Evolutionary conservation across 2,329 filamentous ascomycete genomes (phyloP).

Genomic region (Pseudogymnoascus sp.): DNA sequence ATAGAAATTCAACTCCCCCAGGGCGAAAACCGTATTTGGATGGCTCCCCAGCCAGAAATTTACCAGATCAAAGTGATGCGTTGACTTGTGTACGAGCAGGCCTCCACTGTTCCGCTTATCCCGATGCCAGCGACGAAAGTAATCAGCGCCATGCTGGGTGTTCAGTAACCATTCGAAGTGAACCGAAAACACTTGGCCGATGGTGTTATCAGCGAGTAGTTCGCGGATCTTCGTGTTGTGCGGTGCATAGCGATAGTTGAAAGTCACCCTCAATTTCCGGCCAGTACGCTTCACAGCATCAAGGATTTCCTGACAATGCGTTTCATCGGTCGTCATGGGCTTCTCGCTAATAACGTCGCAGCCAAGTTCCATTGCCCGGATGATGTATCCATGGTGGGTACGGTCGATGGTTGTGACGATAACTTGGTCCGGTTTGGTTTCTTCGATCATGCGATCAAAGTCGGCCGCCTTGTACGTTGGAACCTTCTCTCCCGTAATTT

Average conservation of each 20-base stretch:
- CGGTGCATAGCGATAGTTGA: constrained; percentile 59
- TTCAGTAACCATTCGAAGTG: constrained; percentile 59
- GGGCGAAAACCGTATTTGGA: constrained; percentile 47
- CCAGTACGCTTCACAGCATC: constrained; percentile 43
- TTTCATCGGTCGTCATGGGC: constrained; percentile 54
- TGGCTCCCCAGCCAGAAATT: constrained; percentile 53
- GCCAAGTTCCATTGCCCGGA: constrained; percentile 49
- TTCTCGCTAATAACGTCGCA: constrained; percentile 56
- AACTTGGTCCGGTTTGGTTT: constrained; percentile 49
- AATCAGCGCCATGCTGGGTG: constrained; percentile 52
- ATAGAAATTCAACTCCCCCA: constrained; percentile 52
- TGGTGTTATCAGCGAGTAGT: constrained; percentile 43
- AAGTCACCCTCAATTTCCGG: constrained; percentile 45
- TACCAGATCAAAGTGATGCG: constrained; percentile 55
- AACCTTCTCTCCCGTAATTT: constrained; percentile 38
- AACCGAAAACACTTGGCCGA: constrained; percentile 47
- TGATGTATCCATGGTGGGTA: constrained; percentile 52
- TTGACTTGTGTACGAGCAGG: constrained; percentile 53
- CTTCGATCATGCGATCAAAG: constrained; percentile 50
- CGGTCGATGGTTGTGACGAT: constrained; percentile 57
- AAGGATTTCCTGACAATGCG: constrained; percentile 46
- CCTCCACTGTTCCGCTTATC: constrained; percentile 52
- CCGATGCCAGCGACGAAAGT: constrained; percentile 55
- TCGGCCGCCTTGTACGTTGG: constrained; percentile 45
- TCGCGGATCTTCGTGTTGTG: constrained; percentile 53